Conservation (phyloP, 2,329 filamentous ascomycete genomes). For the Leptosphaerulina australis region DNA sequence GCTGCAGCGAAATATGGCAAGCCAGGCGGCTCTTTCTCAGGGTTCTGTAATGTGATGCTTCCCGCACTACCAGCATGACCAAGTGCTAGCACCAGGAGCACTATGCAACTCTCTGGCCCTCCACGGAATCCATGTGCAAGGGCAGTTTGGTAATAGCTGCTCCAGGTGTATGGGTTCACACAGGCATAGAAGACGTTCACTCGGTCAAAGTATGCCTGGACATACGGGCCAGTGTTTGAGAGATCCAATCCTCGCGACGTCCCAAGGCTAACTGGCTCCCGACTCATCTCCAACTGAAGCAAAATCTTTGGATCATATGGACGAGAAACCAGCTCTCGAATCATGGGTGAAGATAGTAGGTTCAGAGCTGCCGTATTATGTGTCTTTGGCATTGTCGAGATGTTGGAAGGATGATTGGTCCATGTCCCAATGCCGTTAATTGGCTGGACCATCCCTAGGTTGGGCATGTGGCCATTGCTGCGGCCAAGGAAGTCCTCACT, state of each 20-base stretch:
- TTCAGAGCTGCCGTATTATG: constrained; percentile 82
- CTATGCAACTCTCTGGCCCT: constrained; percentile 81
- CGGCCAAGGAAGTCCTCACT: constrained; percentile 52
- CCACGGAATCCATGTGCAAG: constrained; percentile 77
- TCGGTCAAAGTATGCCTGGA: constrained; percentile 78
- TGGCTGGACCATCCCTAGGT: constrained; percentile 48
- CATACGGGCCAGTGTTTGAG: constrained; percentile 75
- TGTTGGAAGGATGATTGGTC: constrained; percentile 67
- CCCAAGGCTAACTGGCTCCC: constrained; percentile 70
- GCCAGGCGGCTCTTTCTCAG: constrained; percentile 73
- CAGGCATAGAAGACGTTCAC: constrained; percentile 88
- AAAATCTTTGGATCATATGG: constrained; percentile 83
- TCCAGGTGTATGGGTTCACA: constrained; percentile 82
- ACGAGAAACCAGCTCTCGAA: constrained; percentile 75
- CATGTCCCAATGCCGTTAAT: constrained; percentile 71
- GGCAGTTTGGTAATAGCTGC: constrained; percentile 74
- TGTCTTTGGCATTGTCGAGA: constrained; percentile 84
- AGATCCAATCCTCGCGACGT: constrained; percentile 70
- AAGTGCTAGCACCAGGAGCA: constrained; percentile 76
- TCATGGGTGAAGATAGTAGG: constrained; percentile 79
- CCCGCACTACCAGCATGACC: constrained; percentile 77
- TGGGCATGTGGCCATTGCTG: constrained; percentile 46
- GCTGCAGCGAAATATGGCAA: constrained; percentile 81
- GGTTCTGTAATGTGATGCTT: constrained; percentile 74
- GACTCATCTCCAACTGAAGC: constrained; percentile 78